Evolutionary conservation across 805 yeast genomes (phyloP).

Genomic region (Hanseniaspora vineae): DNA sequence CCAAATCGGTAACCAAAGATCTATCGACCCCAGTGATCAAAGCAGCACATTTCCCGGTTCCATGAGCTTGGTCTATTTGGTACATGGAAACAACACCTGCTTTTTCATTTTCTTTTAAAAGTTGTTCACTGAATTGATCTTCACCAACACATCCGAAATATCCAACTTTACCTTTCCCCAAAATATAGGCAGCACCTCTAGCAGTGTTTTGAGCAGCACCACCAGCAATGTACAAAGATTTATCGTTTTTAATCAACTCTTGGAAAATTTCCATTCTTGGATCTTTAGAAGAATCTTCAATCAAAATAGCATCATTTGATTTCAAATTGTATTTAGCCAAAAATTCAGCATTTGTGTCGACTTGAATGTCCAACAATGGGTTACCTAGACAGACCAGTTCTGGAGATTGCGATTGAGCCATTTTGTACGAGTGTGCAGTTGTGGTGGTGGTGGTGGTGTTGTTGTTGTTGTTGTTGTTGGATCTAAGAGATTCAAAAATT

Average conservation of each 20-base stretch:
- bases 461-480: no score
- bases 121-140: slow-evolving; percentile 73
- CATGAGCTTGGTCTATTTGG: slow-evolving; percentile 60
- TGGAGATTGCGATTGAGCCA: not conserved
- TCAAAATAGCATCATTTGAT: slow-evolving; percentile 85
- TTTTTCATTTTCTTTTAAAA: slow-evolving; percentile 66
- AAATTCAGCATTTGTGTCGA: slow-evolving; percentile 53
- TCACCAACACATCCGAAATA: slow-evolving; percentile 96
- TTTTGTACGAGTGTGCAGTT: not conserved
- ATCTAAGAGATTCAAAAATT: no score
- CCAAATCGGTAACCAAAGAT: slow-evolving; percentile 90
- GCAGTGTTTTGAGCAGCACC: slow-evolving; percentile 99
- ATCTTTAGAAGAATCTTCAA: slow-evolving; percentile 42
- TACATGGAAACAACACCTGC: slow-evolving; percentile 86
- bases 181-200: slow-evolving; percentile 90
- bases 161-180: slow-evolving; percentile 70
- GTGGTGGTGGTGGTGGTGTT: no score
- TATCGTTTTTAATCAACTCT: slow-evolving; percentile 52
- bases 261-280: slow-evolving; percentile 76
- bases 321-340: slow-evolving; percentile 73
- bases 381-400: slow-evolving; percentile 74
- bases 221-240: slow-evolving; percentile 76
- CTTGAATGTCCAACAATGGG: slow-evolving; percentile 83
- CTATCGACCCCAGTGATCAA: slow-evolving; percentile 78
- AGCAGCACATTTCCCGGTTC: slow-evolving; percentile 98